A percentile compares a stretch with the other conserved stretches of the same genome.
Conservation (phyloP, 2,329 filamentous ascomycete species). For the Chaetomiaceae sp. region DNA sequence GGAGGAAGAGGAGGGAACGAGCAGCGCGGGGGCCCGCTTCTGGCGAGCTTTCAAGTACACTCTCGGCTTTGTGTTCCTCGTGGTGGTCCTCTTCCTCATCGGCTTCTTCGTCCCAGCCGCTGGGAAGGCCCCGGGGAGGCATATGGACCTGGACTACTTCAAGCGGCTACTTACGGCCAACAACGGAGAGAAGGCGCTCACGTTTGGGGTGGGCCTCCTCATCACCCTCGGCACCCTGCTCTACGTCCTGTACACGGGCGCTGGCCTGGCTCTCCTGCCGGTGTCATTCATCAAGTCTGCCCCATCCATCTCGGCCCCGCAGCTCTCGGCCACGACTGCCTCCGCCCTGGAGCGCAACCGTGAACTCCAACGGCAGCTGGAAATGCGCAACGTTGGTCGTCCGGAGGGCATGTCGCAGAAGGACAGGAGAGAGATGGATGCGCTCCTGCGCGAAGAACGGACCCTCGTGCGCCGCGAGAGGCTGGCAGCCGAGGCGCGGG, state of each 20-base stretch:
- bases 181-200: conserved; percentile 86
- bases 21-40: conserved; percentile 66
- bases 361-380: conserved; percentile 86
- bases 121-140: conserved; percentile 58
- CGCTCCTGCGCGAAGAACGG: conserved; percentile 82
- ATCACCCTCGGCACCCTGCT: conserved; percentile 81
- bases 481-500: conserved; percentile 75
- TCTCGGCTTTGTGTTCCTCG: conserved; percentile 72
- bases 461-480: conserved; percentile 86
- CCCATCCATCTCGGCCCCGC: conserved; percentile 77
- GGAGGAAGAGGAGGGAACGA: conserved; percentile 72
- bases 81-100: conserved; percentile 79
- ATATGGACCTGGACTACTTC: conserved; percentile 87
- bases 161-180: conserved; percentile 78
- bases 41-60: conserved; percentile 91
- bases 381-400: conserved; percentile 75
- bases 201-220: conserved; percentile 83
- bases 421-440: conserved; percentile 83
- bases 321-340: conserved; percentile 70
- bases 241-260: conserved; percentile 83
- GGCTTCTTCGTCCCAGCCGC: conserved; percentile 91
- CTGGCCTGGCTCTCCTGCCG: conserved; percentile 83
- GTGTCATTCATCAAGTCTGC: conserved; percentile 89
- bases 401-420: conserved; percentile 73
- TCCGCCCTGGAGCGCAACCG: conserved; percentile 81